These are phyloP conservation scores for Nicotiana obtusifolia DNA, from an alignment of 257 asterid genomes.

Conservation along the genomic window DNA sequence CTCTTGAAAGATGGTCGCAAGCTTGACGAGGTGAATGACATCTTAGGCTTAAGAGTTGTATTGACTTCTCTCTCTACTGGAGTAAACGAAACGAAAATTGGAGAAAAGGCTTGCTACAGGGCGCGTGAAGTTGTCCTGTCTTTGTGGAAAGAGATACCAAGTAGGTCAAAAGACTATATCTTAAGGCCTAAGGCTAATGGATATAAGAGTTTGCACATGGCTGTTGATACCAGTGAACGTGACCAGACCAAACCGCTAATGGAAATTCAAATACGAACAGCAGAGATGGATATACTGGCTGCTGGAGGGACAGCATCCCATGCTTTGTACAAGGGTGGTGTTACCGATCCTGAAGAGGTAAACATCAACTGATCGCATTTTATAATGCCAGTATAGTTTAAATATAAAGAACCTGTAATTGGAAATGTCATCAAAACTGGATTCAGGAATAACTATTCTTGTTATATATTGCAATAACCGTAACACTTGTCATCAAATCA, in stretches of 20 bases:
- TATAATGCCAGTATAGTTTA: neutral
- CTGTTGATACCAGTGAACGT: constrained; percentile 61
- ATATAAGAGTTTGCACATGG: constrained; percentile 86
- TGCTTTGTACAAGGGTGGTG: constrained; percentile 87
- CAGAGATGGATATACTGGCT: constrained; percentile 82
- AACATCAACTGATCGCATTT: no score
- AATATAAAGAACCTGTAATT: neutral
- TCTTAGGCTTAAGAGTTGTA: constrained; percentile 73
- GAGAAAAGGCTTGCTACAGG: constrained; percentile 81
- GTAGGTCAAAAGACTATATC: constrained; percentile 84
- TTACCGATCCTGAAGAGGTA: constrained; percentile 84
- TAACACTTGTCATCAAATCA: neutral
- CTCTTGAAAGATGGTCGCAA: constrained; percentile 80
- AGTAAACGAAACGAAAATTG: constrained; percentile 29
- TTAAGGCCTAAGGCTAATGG: constrained; percentile 75
- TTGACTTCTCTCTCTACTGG: constrained; percentile 46
- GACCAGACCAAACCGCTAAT: constrained; percentile 52
- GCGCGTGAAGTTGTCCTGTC: constrained; percentile 65
- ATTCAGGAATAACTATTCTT: neutral
- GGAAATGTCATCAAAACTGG: neutral
- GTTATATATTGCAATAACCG: no score
- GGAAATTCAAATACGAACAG: constrained; percentile 93
- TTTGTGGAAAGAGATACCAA: constrained; percentile 71
- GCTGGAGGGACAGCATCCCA: constrained; percentile 94
- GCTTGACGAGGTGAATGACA: constrained; percentile 83